These are phyloP conservation scores for Boletus eberwhitei DNA, from an alignment of 768 basidiomycete species.

Conservation along the genomic window DNA sequence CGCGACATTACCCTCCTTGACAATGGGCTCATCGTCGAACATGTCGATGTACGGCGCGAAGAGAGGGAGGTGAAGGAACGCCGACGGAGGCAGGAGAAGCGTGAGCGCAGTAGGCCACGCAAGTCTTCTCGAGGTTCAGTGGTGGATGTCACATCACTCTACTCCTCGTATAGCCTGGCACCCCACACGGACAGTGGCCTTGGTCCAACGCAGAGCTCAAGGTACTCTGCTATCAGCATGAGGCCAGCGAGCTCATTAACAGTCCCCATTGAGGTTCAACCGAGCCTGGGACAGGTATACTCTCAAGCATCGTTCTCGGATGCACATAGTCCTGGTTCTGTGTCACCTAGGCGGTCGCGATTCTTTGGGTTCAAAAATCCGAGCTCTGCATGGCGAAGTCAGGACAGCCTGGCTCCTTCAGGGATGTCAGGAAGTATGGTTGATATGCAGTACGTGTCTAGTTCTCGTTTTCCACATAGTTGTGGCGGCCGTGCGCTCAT, in stretches of 20 bases:
- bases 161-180: slow-evolving; percentile 60
- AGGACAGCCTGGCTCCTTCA: slow-evolving; percentile 78
- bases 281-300: slow-evolving; percentile 60
- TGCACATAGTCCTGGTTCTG: slow-evolving; percentile 67
- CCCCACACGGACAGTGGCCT: slow-evolving; percentile 57
- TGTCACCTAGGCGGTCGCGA: slow-evolving; percentile 63
- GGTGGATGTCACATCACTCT: slow-evolving; percentile 70
- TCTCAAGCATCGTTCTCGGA: slow-evolving; percentile 82
- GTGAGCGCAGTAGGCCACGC: slow-evolving; percentile 52
- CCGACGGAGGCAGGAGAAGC: slow-evolving; percentile 63
- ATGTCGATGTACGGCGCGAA: slow-evolving; percentile 77
- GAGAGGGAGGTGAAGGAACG: slow-evolving; percentile 74
- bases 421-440: slow-evolving; percentile 86
- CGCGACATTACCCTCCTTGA: slow-evolving; percentile 79
- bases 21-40: slow-evolving; percentile 87
- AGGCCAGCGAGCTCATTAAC: slow-evolving; percentile 63
- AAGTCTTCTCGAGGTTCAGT: slow-evolving; percentile 71
- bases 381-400: slow-evolving; percentile 70
- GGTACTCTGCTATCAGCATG: slow-evolving; percentile 52
- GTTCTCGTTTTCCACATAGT: slow-evolving; percentile 1
- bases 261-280: slow-evolving; percentile 53
- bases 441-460: slow-evolving; percentile 79
- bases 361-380: slow-evolving; percentile 79
- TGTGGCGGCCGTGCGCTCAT: slow-evolving; percentile 6
- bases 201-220: slow-evolving; percentile 54